Percentiles rank a stretch among this genome's conserved stretches.
phyloP scores from a whole-genome alignment of 768 basidiomycete species.

The Suillus decipiens region DNA sequence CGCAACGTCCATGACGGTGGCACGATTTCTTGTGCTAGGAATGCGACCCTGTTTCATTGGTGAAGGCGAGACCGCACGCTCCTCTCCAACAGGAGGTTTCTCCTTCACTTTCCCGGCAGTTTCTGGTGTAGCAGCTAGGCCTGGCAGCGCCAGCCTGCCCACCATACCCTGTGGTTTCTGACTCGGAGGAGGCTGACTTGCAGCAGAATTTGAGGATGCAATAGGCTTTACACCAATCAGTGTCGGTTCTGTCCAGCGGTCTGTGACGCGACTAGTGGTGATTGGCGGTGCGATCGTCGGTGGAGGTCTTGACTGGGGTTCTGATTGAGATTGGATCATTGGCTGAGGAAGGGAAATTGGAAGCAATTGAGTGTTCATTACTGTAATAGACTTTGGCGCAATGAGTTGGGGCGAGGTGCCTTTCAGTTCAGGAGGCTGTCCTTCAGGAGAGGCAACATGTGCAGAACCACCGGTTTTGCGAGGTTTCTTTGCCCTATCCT shows the following conservation, averaged over 20 bases:
- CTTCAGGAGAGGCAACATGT: slow-evolving; percentile 13
- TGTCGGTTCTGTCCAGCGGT: slow-evolving; percentile 35
- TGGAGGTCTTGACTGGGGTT: slow-evolving; percentile 5
- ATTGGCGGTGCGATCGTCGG: slow-evolving; percentile 12
- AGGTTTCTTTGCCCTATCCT: slow-evolving; percentile 70
- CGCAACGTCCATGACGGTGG: slow-evolving; percentile 79
- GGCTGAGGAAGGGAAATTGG: slow-evolving; percentile 4
- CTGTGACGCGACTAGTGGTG: slow-evolving; percentile 24
- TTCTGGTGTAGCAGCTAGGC: slow-evolving; percentile 24
- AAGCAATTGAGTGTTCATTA: slow-evolving; percentile 2
- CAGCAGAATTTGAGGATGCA: slow-evolving; percentile 4
- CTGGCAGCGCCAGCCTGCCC: slow-evolving; percentile 46
- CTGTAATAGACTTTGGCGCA: neutral
- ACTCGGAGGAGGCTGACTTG: slow-evolving; percentile 10
- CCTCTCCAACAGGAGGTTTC: slow-evolving; percentile 13
- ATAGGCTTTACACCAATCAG: slow-evolving; percentile 35
- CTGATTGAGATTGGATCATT: slow-evolving; percentile 5
- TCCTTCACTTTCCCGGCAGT: slow-evolving; percentile 20
- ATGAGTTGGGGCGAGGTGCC: neutral
- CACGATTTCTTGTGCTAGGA: slow-evolving; percentile 67
- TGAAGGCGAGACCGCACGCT: slow-evolving; percentile 26
- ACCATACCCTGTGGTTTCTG: slow-evolving; percentile 27
- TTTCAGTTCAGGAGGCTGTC: neutral
- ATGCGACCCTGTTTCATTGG: slow-evolving; percentile 54
- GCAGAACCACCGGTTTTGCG: slow-evolving; percentile 41